Evolutionary conservation across 306 rosid species (phyloP).

Genomic region (Parietaria judaica): DNA sequence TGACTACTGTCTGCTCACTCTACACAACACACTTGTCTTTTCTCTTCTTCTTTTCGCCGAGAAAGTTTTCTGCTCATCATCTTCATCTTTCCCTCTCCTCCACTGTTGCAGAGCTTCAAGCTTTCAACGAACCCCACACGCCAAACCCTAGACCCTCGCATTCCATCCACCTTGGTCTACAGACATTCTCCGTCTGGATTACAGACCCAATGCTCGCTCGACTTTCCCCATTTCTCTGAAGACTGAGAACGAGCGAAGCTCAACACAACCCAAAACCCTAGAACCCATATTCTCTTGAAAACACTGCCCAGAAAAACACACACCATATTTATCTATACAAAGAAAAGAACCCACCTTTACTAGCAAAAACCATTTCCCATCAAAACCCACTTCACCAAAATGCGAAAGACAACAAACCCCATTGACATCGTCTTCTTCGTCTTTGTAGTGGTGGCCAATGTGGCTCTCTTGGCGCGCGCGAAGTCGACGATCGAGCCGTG

Average conservation of each 20-base stretch:
- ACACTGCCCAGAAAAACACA: not conserved
- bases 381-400: not conserved
- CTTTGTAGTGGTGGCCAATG: slow-evolving; percentile 17
- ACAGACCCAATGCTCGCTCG: no score
- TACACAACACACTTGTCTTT: slow-evolving; percentile 22
- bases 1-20: slow-evolving; percentile 25
- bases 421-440: slow-evolving; percentile 2
- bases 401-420: not conserved
- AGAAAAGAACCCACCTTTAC: slow-evolving; percentile 13
- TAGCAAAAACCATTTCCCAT: not conserved
- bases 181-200: no score
- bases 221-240: no score
- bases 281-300: not conserved
- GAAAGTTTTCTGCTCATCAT: not conserved
- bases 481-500: slow-evolving; percentile 99
- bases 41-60: slow-evolving; percentile 1
- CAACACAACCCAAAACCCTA: slow-evolving; percentile 4
- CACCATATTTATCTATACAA: not conserved
- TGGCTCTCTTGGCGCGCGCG: slow-evolving; percentile 23
- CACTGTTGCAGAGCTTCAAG: not conserved
- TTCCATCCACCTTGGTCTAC: not conserved
- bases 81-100: slow-evolving; percentile 4
- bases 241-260: not conserved
- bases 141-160: not conserved
- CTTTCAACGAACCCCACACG: not conserved